Evolutionary conservation across 2,329 filamentous ascomycete genomes (phyloP).

Genomic region (Sporothrix brasiliensis): DNA sequence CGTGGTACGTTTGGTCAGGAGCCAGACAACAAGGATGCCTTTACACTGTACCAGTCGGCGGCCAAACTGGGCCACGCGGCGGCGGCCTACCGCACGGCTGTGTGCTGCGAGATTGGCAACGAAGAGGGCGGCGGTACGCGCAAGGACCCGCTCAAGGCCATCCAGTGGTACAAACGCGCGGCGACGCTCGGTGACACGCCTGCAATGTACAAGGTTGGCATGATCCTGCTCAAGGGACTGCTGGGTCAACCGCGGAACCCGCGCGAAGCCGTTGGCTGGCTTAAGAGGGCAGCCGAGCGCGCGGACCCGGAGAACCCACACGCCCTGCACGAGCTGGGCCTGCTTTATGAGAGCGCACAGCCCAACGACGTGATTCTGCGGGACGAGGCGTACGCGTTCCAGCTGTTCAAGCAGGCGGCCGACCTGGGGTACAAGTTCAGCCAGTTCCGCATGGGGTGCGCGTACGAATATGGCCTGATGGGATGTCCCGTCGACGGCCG

Average conservation of each 20-base stretch:
- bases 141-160: slow-evolving; percentile 87
- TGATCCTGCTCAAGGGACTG: slow-evolving; percentile 90
- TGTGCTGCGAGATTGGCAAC: slow-evolving; percentile 94
- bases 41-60: slow-evolving; percentile 88
- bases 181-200: slow-evolving; percentile 87
- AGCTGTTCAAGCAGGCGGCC: slow-evolving; percentile 81
- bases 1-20: slow-evolving; percentile 77
- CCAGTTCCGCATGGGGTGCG: slow-evolving; percentile 84
- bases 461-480: slow-evolving; percentile 85
- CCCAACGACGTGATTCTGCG: slow-evolving; percentile 73
- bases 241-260: slow-evolving; percentile 84
- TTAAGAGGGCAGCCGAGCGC: slow-evolving; percentile 87
- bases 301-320: slow-evolving; percentile 92
- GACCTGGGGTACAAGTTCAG: slow-evolving; percentile 93
- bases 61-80: slow-evolving; percentile 86
- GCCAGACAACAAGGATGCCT: slow-evolving; percentile 87
- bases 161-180: slow-evolving; percentile 97
- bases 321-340: slow-evolving; percentile 83
- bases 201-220: slow-evolving; percentile 98
- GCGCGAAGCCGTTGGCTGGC: slow-evolving; percentile 84
- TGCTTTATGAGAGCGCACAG: slow-evolving; percentile 66
- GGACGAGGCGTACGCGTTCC: slow-evolving; percentile 80
- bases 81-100: slow-evolving; percentile 89
- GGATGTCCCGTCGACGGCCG: slow-evolving; percentile 81
- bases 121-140: slow-evolving; percentile 93